Conservation (phyloP, 805 yeast species). For the Metschnikowia corniflorae region DNA sequence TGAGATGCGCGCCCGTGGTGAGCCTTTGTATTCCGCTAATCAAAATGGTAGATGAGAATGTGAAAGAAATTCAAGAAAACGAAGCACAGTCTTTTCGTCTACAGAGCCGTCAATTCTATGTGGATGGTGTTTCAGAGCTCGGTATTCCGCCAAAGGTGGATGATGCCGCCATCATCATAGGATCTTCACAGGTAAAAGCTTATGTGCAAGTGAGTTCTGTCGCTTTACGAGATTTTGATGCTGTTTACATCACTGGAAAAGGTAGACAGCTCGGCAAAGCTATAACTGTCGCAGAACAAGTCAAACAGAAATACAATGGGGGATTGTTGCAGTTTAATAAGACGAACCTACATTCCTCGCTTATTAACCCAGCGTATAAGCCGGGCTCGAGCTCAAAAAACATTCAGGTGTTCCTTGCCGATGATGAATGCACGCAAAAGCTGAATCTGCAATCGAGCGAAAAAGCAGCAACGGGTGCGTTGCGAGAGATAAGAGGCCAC, state of each 20-base stretch:
- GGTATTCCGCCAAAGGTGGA: slow-evolving; percentile 8
- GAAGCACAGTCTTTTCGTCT: slow-evolving; percentile 6
- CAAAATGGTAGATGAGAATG: slow-evolving; percentile 8
- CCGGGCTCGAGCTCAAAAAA: slow-evolving; percentile 13
- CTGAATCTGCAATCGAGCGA: background rate
- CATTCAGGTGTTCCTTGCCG: slow-evolving; percentile 13
- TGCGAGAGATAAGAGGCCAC: slow-evolving; percentile 19
- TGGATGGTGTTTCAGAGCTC: slow-evolving; percentile 1
- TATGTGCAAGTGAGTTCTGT: slow-evolving; percentile 13
- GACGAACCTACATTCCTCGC: slow-evolving; percentile 15
- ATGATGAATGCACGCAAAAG: slow-evolving; percentile 1
- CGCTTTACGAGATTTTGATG: slow-evolving; percentile 9
- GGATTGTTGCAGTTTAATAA: slow-evolving; percentile 19
- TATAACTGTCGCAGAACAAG: slow-evolving; percentile 21
- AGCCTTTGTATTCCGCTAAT: no score
- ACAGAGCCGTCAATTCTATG: slow-evolving; percentile 9
- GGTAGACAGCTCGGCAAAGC: slow-evolving; percentile 19
- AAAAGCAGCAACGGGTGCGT: slow-evolving; percentile 5
- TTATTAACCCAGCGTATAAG: slow-evolving; percentile 17
- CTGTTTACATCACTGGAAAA: slow-evolving; percentile 19
- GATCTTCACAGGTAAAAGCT: slow-evolving; percentile 17
- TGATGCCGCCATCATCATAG: slow-evolving; percentile 15
- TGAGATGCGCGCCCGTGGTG: no score
- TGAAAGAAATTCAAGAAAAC: slow-evolving; percentile 6
- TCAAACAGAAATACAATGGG: slow-evolving; percentile 15